phyloP scores from a whole-genome alignment of 2,329 filamentous ascomycete species.

The Aspergillus candidus region DNA sequence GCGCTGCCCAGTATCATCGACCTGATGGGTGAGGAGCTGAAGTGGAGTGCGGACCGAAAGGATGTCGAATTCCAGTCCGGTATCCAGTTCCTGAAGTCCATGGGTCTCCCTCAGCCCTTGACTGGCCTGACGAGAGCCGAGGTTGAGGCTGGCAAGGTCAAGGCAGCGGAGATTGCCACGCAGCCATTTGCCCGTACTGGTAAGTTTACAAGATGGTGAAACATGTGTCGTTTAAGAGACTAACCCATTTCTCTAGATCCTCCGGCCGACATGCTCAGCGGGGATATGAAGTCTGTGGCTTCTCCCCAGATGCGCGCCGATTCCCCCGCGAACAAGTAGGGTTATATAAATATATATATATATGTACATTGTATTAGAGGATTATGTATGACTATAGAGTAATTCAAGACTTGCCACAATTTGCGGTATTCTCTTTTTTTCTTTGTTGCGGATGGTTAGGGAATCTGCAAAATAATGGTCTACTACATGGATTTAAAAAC shows the following conservation, averaged over 20 bases:
- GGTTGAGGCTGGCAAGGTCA: constrained; percentile 51
- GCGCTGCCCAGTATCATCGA: constrained; percentile 80
- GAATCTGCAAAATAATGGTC: too few relatives aligned
- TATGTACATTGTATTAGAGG: background rate
- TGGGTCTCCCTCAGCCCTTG: constrained; percentile 57
- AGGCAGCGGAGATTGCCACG: constrained; percentile 38
- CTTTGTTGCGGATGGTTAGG: too few relatives aligned
- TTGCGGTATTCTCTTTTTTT: too few relatives aligned
- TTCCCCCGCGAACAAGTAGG: constrained; percentile 46
- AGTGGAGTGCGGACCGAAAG: constrained; percentile 68
- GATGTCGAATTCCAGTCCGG: constrained; percentile 75
- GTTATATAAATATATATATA: constrained; percentile 17
- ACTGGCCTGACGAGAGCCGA: constrained; percentile 51
- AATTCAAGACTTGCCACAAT: too few relatives aligned
- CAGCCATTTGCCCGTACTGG: constrained; percentile 38
- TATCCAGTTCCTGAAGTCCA: constrained; percentile 53
- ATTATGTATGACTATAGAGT: too few relatives aligned
- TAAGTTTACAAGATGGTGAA: constrained; percentile 19
- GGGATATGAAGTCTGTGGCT: constrained; percentile 28
- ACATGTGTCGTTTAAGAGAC: background rate
- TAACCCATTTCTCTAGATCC: constrained; percentile 7
- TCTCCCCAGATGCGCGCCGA: constrained; percentile 37
- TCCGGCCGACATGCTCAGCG: constrained; percentile 34
- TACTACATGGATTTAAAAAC: too few relatives aligned
- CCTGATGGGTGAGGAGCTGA: constrained; percentile 77